Conservation (phyloP, 352 stramenopile genomes). For the Pythium periplocum region DNA sequence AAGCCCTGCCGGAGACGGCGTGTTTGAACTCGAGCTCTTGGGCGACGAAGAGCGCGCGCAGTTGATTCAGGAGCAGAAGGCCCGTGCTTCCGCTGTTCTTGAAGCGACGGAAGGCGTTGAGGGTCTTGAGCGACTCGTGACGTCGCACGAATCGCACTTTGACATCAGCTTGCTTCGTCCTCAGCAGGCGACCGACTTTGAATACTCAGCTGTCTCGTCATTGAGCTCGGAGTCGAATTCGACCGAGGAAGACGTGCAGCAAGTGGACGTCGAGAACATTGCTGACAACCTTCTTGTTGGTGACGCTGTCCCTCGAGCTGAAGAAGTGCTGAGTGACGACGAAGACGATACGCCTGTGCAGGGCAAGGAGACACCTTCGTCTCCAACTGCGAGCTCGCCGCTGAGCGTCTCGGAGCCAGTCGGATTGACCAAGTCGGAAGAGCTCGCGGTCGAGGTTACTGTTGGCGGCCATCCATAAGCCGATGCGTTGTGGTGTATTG, state of each 20-base stretch:
- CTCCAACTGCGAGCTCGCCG: slow-evolving; percentile 16
- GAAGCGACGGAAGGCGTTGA: slow-evolving; percentile 10
- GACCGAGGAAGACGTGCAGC: slow-evolving; percentile 8
- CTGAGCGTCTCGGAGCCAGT: too few relatives aligned
- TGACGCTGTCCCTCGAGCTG: neutral
- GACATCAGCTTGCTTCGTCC: slow-evolving; percentile 69
- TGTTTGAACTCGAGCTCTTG: slow-evolving; percentile 25
- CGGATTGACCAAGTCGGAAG: slow-evolving; percentile 3
- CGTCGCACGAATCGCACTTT: slow-evolving; percentile 55
- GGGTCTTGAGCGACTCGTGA: slow-evolving; percentile 17
- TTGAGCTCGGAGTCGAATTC: slow-evolving; percentile 33
- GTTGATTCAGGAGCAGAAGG: slow-evolving; percentile 7
- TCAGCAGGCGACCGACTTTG: slow-evolving; percentile 64
- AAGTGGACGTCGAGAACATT: slow-evolving; percentile 8
- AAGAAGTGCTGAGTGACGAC: slow-evolving; percentile 1
- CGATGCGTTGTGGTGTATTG: too few relatives aligned
- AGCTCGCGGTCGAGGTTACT: neutral
- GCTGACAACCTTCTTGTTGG: neutral
- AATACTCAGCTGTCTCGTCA: slow-evolving; percentile 48
- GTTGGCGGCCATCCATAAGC: too few relatives aligned
- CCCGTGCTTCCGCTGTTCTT: slow-evolving; percentile 1
- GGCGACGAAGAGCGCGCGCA: slow-evolving; percentile 17
- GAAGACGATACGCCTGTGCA: neutral
- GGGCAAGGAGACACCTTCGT: neutral
- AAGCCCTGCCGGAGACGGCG: slow-evolving; percentile 27